Percentiles rank a stretch among this genome's conserved stretches.
These are phyloP conservation scores for Xylariales sp. DNA, from an alignment of 2,329 filamentous ascomycete genomes.

Conservation along the genomic window DNA sequence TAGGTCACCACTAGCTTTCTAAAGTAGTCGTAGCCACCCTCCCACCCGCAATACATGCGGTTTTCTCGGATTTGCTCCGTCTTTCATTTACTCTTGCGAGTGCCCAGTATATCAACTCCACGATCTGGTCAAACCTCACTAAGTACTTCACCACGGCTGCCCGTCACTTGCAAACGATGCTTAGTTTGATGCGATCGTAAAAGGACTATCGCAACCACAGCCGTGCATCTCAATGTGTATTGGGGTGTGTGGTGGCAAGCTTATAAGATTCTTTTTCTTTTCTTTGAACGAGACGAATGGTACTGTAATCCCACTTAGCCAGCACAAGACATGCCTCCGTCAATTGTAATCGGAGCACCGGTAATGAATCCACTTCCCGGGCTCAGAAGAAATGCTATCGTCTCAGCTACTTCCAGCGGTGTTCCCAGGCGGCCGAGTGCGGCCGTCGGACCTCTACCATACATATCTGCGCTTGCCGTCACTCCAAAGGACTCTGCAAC, in stretches of 20 bases:
- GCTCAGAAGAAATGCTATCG: slow-evolving; percentile 1
- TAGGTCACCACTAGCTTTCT: background rate
- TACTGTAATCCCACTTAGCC: background rate
- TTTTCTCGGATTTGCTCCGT: background rate
- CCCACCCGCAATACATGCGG: background rate
- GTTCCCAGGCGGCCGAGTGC: background rate
- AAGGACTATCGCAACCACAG: background rate
- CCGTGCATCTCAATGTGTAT: background rate
- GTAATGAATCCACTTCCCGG: background rate
- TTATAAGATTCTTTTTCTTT: background rate
- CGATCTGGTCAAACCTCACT: background rate
- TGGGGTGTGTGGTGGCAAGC: background rate
- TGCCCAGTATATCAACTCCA: background rate
- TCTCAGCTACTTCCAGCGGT: background rate
- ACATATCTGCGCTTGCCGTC: background rate
- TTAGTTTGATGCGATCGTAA: background rate
- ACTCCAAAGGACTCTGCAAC: background rate
- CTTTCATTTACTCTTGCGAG: background rate
- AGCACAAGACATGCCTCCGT: background rate
- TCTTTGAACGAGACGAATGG: background rate
- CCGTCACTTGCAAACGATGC: background rate
- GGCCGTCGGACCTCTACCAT: background rate
- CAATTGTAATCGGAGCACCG: slow-evolving; percentile 2
- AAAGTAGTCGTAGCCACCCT: background rate
- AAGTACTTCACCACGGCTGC: background rate